Conservation (phyloP, 73 alveolate genomes). For the Tetrahymena borealis region DNA sequence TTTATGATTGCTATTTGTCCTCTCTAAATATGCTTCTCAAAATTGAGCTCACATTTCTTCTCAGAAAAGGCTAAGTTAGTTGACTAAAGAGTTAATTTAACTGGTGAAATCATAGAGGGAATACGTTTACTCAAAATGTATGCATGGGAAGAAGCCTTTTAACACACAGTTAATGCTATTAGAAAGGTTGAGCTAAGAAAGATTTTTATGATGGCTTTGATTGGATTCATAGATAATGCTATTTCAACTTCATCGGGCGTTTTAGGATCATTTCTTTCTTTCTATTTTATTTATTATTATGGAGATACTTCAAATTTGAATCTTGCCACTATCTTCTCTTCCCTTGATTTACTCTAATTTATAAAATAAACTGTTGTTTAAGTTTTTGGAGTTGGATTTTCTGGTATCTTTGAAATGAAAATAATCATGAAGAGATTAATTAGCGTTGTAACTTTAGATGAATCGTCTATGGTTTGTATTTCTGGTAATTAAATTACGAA, state of each 20-base stretch:
- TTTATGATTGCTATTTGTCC: not conserved
- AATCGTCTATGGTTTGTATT: too few species aligned
- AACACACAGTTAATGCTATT: not conserved
- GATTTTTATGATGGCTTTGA: not conserved
- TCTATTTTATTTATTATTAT: not conserved
- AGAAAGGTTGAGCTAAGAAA: not conserved
- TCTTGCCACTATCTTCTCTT: not conserved
- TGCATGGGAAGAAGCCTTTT: constrained; percentile 21
- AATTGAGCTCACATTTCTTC: not conserved
- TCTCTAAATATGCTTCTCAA: not conserved
- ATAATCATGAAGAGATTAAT: too few species aligned
- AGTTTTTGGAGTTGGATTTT: too few species aligned
- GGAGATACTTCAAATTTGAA: not conserved
- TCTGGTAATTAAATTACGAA: too few species aligned
- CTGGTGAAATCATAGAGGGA: constrained; percentile 12
- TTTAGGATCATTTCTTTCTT: not conserved
- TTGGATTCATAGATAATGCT: not conserved
- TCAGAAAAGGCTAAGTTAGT: not conserved
- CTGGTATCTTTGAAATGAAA: too few species aligned
- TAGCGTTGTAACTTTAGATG: too few species aligned
- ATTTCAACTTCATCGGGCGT: not conserved
- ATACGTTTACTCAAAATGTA: constrained; percentile 16
- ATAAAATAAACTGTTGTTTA: not conserved
- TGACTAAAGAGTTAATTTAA: constrained; percentile 11
- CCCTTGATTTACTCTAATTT: not conserved